Base-by-base conservation (phyloP, 2,329 filamentous ascomycete species). In the Teratosphaeria gauchensis region DNA sequence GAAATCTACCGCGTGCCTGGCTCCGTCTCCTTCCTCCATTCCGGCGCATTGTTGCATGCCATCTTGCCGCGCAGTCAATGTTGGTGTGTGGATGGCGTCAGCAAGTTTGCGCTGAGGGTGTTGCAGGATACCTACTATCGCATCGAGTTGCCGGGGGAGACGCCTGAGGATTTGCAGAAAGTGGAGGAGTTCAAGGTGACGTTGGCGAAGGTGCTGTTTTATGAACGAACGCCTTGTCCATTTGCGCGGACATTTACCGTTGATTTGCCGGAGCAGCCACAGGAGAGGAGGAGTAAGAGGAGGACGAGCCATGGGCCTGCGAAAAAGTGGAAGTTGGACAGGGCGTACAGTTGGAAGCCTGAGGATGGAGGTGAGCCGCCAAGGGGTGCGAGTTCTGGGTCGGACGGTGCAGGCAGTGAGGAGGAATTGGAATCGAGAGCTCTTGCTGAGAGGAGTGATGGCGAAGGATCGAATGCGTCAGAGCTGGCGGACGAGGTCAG, bases 21-120 rank as follows among this genome's bases (percentile, higher is more conserved):
- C 21, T 90, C 90, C 9, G 89, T 94, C 16, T 89, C 90, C 12
- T 96, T 96, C 68, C 80, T 96, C 9, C 92, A 88, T 73, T 95
- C 90, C 63, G 89, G 89, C 60, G 85, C 84, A 58, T 86, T 92
- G 16, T 80, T 96, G 19, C 89, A 94, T 67, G 88, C 92, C 11
- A 94, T 96, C 62, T 76, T 96, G 56, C 90, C 89, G 28, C 90
- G 90, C 72, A 95, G 90, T 59, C 91, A 96, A 73, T 95, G 89
- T 70, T 96, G 92, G 92, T 95, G 89, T 71, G 88, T 96, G 33
- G 89, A 95, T 71, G 88, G 90, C 59, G 82, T 86, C 58, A 87
- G 87, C 48, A 90, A 86, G 65, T 96, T 95, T 65, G 88, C 95
- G n/a, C 76, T 96, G 60, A 88, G 92, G 64, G 90, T 95, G 63